Evolutionary conservation across 257 asterid species (phyloP).

Genomic region (Jaltomata sinuosa): DNA sequence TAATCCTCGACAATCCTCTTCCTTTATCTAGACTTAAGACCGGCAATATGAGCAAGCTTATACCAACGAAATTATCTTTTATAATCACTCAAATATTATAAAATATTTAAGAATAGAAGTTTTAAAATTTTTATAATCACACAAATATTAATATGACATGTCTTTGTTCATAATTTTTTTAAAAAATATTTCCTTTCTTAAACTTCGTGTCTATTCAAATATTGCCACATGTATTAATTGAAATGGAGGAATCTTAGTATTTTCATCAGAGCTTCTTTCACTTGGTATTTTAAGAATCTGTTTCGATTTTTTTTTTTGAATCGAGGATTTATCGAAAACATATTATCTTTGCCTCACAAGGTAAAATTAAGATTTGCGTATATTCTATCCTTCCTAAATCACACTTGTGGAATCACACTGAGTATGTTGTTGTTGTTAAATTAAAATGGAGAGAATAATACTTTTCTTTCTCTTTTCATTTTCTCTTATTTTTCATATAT

Average conservation of each 20-base stretch:
- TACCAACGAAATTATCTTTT: too few species aligned
- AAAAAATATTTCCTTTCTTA: too few species aligned
- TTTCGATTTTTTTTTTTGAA: too few species aligned
- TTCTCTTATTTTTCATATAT: background rate
- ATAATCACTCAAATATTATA: background rate
- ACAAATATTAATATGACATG: background rate
- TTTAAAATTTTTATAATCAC: too few species aligned
- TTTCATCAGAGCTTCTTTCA: too few species aligned
- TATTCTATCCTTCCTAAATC: fast-evolving
- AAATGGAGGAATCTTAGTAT: too few species aligned
- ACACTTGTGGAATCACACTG: background rate
- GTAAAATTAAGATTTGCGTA: background rate
- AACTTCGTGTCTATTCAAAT: background rate
- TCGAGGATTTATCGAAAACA: too few species aligned
- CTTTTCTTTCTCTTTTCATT: too few species aligned
- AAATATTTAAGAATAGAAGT: background rate
- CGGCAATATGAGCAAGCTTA: background rate
- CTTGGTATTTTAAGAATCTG: too few species aligned
- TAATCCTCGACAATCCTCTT: background rate
- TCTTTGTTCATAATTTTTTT: too few species aligned
- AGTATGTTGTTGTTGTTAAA: background rate
- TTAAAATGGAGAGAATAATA: background rate
- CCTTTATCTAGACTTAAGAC: background rate
- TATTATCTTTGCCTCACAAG: too few species aligned
- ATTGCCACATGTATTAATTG: too few species aligned